These are phyloP conservation scores for Eucalyptus regnans DNA, from an alignment of 345 rosid species.

Conservation along the genomic window DNA sequence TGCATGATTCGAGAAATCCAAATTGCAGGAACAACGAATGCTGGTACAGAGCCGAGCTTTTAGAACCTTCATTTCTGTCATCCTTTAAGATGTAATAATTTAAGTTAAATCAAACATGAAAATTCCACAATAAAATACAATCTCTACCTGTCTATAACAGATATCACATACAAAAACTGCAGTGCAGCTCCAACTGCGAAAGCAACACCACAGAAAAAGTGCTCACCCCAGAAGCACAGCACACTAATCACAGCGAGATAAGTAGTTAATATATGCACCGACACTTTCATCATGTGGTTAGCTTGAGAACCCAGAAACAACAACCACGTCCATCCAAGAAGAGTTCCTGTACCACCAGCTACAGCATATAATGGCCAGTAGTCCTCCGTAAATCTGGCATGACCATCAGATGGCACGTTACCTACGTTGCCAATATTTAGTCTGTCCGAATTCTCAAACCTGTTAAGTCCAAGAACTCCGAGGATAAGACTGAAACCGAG, in stretches of 20 bases:
- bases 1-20: neutral
- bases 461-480: conserved; percentile 55
- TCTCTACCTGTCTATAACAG: conserved; percentile 88
- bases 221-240: conserved; percentile 79
- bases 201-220: conserved; percentile 71
- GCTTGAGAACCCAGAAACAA: conserved; percentile 68
- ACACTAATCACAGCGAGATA: conserved; percentile 90
- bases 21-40: neutral
- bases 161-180: conserved; percentile 91
- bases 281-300: conserved; percentile 76
- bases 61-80: neutral
- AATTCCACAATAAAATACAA: neutral
- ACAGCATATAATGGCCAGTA: conserved; percentile 90
- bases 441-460: conserved; percentile 69
- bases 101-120: neutral
- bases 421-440: conserved; percentile 59
- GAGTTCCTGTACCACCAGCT: conserved; percentile 66
- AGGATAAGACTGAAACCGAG: conserved; percentile 49
- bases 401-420: conserved; percentile 18
- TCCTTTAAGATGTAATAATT: neutral
- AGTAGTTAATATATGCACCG: conserved; percentile 84
- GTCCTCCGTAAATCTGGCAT: conserved; percentile 55
- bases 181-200: conserved; percentile 71
- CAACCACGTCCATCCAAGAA: conserved; percentile 74
- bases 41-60: neutral